Evolutionary conservation across 2,329 filamentous ascomycete genomes (phyloP).

Genomic region (Ophiosphaerella herpotricha): DNA sequence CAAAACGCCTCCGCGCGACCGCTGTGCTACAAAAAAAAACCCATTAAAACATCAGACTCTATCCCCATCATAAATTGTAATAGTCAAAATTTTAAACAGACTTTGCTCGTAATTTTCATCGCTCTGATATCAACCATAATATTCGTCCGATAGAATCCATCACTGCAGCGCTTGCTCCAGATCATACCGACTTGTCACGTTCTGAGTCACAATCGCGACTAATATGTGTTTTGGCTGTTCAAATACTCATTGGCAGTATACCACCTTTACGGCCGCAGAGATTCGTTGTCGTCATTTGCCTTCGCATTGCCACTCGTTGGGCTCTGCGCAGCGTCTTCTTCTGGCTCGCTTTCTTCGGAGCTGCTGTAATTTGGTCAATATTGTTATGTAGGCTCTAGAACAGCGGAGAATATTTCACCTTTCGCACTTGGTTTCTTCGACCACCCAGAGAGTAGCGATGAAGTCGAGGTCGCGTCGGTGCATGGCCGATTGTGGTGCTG

Average conservation of each 20-base stretch:
- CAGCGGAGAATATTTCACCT: neutral
- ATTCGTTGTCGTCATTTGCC: neutral
- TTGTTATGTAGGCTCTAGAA: neutral
- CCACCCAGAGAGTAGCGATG: conserved; percentile 3
- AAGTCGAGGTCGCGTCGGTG: conserved; percentile 6
- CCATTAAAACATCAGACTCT: too few relatives aligned
- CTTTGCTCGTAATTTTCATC: too few relatives aligned
- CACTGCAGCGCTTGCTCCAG: conserved; percentile 3
- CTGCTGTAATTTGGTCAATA: neutral
- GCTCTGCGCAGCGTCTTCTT: neutral
- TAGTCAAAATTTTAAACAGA: too few relatives aligned
- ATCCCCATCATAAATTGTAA: too few relatives aligned
- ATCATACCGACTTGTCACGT: neutral
- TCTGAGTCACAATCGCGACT: neutral
- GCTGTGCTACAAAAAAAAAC: too few relatives aligned
- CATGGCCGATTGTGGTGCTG: neutral
- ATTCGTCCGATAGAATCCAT: neutral
- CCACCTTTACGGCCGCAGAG: too few relatives aligned
- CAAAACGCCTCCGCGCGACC: too few relatives aligned
- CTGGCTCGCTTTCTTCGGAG: neutral
- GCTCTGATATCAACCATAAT: neutral
- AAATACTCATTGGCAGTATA: neutral
- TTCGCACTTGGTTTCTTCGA: conserved; percentile 1
- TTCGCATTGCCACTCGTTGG: neutral
- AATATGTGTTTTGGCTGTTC: neutral